A percentile compares a stretch with the other conserved stretches of the same genome.
These are phyloP conservation scores for Starmera quercuum DNA, from an alignment of 805 yeast species.

Conservation along the genomic window DNA sequence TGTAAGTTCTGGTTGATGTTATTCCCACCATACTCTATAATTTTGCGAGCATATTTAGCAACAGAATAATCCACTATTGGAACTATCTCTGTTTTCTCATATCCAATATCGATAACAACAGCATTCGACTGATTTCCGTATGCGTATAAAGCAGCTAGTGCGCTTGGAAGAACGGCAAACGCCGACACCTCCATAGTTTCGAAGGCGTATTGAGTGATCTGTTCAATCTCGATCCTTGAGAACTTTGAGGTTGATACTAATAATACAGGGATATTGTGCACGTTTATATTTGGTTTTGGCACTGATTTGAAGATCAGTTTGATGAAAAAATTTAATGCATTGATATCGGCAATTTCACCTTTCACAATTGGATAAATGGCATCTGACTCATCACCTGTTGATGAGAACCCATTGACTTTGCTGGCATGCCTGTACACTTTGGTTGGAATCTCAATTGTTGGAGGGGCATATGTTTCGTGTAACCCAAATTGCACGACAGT, in stretches of 20 bases:
- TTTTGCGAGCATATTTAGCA: constrained; percentile 43
- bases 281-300: constrained; percentile 20
- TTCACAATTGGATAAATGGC: constrained; percentile 56
- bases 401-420: constrained; percentile 23
- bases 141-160: constrained; percentile 69
- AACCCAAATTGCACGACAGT: constrained; percentile 79
- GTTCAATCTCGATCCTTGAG: constrained; percentile 62
- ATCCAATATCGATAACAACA: constrained; percentile 76
- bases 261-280: constrained; percentile 56
- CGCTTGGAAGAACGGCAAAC: constrained; percentile 58
- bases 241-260: constrained; percentile 61
- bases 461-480: constrained; percentile 64
- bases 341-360: constrained; percentile 59
- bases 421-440: constrained; percentile 47
- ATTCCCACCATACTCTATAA: constrained; percentile 54
- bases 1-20: constrained; percentile 48
- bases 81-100: constrained; percentile 62
- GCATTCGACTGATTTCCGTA: constrained; percentile 59
- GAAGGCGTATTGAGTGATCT: constrained; percentile 65
- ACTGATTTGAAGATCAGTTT: constrained; percentile 42
- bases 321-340: constrained; percentile 59
- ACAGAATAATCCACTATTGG: constrained; percentile 74
- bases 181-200: constrained; percentile 69
- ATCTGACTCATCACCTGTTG: constrained; percentile 25
- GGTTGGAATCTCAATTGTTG: constrained; percentile 72